Conservation (phyloP, 2,329 filamentous ascomycete genomes). For the Alternaria arbusti region DNA sequence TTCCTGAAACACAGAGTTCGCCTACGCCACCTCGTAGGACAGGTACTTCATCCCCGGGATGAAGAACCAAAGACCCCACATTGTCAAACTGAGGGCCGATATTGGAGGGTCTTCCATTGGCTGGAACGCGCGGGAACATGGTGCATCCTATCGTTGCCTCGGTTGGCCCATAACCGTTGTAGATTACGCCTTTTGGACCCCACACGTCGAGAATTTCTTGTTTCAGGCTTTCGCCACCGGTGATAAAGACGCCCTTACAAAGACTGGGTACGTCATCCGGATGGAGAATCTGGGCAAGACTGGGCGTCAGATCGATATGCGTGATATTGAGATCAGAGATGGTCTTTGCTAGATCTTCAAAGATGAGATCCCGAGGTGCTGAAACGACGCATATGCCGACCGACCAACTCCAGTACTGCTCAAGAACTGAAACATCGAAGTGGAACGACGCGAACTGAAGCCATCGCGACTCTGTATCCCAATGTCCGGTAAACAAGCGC, state of each 20-base stretch:
- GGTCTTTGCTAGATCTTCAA: constrained; percentile 78
- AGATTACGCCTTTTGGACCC: constrained; percentile 80
- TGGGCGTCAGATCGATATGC: constrained; percentile 90
- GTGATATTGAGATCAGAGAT: constrained; percentile 79
- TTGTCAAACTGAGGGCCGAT: constrained; percentile 89
- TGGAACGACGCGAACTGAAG: constrained; percentile 94
- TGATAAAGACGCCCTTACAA: constrained; percentile 87
- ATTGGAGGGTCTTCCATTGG: constrained; percentile 81
- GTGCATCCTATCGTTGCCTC: constrained; percentile 93
- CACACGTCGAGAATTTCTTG: constrained; percentile 88
- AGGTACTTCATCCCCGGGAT: constrained; percentile 70
- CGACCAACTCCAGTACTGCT: constrained; percentile 96
- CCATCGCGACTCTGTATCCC: constrained; percentile 77
- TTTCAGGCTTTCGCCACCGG: constrained; percentile 85
- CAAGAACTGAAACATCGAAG: constrained; percentile 90
- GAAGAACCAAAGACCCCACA: constrained; percentile 81
- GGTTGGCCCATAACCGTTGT: constrained; percentile 90
- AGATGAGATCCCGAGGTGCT: constrained; percentile 81
- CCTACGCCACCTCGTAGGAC: constrained; percentile 81
- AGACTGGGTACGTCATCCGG: constrained; percentile 82
- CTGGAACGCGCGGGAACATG: constrained; percentile 81
- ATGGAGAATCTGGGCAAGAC: constrained; percentile 77
- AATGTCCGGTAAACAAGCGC: constrained; percentile 75
- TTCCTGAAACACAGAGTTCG: constrained; percentile 87
- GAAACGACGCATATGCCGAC: constrained; percentile 85